Evolutionary conservation across 1,284 basidiomycete species (phyloP), one percentile per base, ranked within the genome.

Genomic region (Fomitopsis betulina): DNA sequence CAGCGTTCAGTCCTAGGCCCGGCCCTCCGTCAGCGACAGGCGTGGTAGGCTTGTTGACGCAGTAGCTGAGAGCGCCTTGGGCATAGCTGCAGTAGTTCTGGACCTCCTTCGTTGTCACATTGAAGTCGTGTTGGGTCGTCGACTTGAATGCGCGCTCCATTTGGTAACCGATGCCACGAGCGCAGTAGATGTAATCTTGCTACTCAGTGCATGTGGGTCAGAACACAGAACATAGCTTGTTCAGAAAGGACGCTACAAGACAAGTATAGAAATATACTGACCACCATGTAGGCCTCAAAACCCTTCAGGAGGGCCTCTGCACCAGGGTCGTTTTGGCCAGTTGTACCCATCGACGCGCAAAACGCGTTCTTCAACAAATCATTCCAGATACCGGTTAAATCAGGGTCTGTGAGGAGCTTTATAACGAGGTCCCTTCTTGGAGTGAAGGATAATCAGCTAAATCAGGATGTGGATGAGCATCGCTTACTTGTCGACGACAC

Each of bases 161-260:
- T 25, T 54, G 38, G 39, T 37, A 59, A 3, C 45, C 15, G 42
- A 59, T 59, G 25, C 43, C 33, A n/a, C 50, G 30, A 13, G 50
- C 30, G 40, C 58, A 59, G 33, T 59, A 59, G 9, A 56, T 33
- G 45, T 57, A 59, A 37, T 59, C 58, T 59, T 59, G 58, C 58
- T 59, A 32, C 23, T 30, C 27, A 7, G 27, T 7, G 27, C 27
- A 9, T 7, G 7, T 7, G 27, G 27, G 27, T 30, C 7, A 30
- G 27, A 30, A 30, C 27, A 30, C 27, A 7, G 27, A 30, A 30
- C 7, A 7, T 30, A 30, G 27, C 27, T 7, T 30, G 27, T 7
- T 30, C 3, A 3, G 27, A 7, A 30, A 7, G 27, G 27, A 3
- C 7, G 27, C 27, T 30, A 30, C 27, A 30, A 30, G 27, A 7